A percentile compares a stretch with the other conserved stretches of the same genome.
Conservation (phyloP, 768 basidiomycete species). For the Russula brevipes region DNA sequence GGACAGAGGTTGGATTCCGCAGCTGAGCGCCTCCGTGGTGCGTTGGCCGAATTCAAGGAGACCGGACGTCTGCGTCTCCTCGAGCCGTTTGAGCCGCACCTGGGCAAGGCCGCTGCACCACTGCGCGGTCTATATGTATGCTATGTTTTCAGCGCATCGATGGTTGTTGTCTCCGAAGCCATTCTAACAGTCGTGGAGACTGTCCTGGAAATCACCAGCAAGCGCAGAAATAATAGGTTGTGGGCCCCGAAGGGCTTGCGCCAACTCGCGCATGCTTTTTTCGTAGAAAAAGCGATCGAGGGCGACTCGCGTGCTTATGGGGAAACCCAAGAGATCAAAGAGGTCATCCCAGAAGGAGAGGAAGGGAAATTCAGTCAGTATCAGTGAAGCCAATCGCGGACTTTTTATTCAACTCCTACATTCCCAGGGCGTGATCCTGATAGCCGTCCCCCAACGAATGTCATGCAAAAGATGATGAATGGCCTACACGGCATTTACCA, state of each 20-base stretch:
- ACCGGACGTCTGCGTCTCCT: constrained; percentile 36
- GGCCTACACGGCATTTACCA: constrained; percentile 34
- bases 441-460: constrained; percentile 43
- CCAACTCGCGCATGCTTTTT: constrained; percentile 31
- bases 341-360: constrained; percentile 29
- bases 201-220: constrained; percentile 36
- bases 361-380: constrained; percentile 23
- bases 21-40: constrained; percentile 27
- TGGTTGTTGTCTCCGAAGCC: constrained; percentile 37
- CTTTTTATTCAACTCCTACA: neutral
- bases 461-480: constrained; percentile 38
- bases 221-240: constrained; percentile 38
- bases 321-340: constrained; percentile 31
- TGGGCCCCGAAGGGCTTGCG: constrained; percentile 49
- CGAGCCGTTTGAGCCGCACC: constrained; percentile 39
- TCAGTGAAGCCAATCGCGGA: neutral
- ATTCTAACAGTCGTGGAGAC: constrained; percentile 36
- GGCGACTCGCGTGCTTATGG: constrained; percentile 29
- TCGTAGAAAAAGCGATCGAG: constrained; percentile 29
- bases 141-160: constrained; percentile 45
- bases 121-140: constrained; percentile 44
- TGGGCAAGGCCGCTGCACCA: constrained; percentile 32
- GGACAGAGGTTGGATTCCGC: constrained; percentile 28
- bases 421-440: constrained; percentile 41
- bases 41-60: constrained; percentile 33